Evolutionary conservation across 495 filamentous ascomycete genomes (phyloP).

Genomic region (Podospora fimiseda): DNA sequence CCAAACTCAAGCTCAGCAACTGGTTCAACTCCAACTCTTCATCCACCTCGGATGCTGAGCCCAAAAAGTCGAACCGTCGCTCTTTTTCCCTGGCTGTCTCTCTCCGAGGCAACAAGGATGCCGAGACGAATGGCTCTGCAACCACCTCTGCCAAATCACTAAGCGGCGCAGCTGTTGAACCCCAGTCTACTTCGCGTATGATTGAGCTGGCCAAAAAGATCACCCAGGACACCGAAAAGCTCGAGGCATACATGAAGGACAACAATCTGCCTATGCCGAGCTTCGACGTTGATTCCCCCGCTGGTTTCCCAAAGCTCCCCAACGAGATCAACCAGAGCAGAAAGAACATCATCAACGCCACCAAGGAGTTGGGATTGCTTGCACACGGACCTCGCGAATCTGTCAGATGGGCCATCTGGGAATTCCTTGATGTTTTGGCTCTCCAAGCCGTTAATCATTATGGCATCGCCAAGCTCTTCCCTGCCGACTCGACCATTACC

Average conservation of each 20-base stretch:
- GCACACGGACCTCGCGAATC: conserved; percentile 38
- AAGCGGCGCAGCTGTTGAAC: not conserved
- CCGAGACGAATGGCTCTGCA: conserved; percentile 8
- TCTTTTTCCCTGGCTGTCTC: conserved; percentile 22
- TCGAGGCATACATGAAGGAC: conserved; percentile 34
- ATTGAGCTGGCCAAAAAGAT: conserved; percentile 34
- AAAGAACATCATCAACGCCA: conserved; percentile 32
- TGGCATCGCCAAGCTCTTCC: conserved; percentile 34
- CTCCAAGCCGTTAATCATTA: conserved; percentile 37
- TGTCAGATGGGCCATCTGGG: conserved; percentile 38
- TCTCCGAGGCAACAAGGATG: conserved; percentile 16
- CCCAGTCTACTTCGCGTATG: conserved; percentile 27
- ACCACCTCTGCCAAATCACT: not conserved
- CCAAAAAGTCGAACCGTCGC: conserved; percentile 27
- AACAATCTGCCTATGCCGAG: conserved; percentile 32
- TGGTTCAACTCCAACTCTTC: conserved; percentile 26
- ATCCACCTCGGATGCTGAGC: conserved; percentile 18
- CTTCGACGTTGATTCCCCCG: conserved; percentile 32
- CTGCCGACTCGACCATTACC: conserved; percentile 32
- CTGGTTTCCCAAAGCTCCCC: conserved; percentile 35
- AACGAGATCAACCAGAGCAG: conserved; percentile 32
- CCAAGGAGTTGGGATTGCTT: conserved; percentile 33
- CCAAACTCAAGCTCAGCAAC: conserved; percentile 27
- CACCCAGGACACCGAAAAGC: conserved; percentile 32
- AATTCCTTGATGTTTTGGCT: conserved; percentile 36